Percentiles rank a stretch among this genome's conserved stretches.
phyloP scores from a whole-genome alignment of 1,284 basidiomycete genomes.

The Ustilago loliicola region DNA sequence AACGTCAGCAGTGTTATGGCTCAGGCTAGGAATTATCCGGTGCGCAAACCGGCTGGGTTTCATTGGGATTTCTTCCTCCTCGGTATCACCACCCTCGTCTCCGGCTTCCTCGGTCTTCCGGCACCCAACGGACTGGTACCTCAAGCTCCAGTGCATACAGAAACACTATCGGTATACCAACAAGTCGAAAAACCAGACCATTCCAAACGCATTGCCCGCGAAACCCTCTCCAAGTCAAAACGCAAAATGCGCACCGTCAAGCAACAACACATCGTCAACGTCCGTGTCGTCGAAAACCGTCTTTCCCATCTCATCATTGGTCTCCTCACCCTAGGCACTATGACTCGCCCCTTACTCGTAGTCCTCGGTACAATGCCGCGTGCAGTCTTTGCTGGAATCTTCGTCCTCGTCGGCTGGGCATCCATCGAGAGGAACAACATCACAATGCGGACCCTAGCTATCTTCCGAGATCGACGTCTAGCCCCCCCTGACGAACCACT shows the following conservation, averaged over 20 bases:
- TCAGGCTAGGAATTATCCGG: constrained; percentile 88
- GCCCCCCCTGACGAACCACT: constrained; percentile 74
- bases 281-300: constrained; percentile 67
- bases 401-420: constrained; percentile 69
- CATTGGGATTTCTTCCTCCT: constrained; percentile 83
- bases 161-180: constrained; percentile 84
- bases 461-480: constrained; percentile 78
- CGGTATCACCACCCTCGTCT: constrained; percentile 90
- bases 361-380: constrained; percentile 66
- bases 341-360: constrained; percentile 69
- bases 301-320: constrained; percentile 67
- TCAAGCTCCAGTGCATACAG: constrained; percentile 94
- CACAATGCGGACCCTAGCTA: constrained; percentile 84
- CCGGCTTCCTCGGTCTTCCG: constrained; percentile 88
- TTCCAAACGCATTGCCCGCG: constrained; percentile 68
- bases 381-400: constrained; percentile 68
- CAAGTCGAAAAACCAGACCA: constrained; percentile 58
- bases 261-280: constrained; percentile 58
- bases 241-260: constrained; percentile 39
- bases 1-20: constrained; percentile 85
- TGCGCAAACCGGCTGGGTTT: constrained; percentile 91
- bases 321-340: constrained; percentile 68
- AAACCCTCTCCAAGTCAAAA: constrained; percentile 71
- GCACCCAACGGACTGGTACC: constrained; percentile 93
- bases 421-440: constrained; percentile 87